These are phyloP conservation scores for Zopfochytrium polystomum DNA, from an alignment of 371 early-diverging fungal species.

Conservation along the genomic window DNA sequence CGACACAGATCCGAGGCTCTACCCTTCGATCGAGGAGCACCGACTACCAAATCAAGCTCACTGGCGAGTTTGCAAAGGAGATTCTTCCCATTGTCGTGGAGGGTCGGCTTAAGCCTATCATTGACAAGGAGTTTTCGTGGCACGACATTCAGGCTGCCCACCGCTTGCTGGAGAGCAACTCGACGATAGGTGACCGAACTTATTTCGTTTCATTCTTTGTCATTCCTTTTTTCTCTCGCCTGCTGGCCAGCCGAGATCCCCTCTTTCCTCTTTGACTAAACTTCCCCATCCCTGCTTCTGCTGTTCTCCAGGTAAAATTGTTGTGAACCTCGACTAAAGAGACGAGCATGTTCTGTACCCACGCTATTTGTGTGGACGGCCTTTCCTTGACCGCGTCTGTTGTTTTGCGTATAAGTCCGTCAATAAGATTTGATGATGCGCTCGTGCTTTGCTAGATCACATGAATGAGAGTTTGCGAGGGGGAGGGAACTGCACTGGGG, in stretches of 20 bases:
- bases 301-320: slow-evolving; percentile 40
- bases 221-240: background rate
- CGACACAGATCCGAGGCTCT: slow-evolving; percentile 62
- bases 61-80: slow-evolving; percentile 48
- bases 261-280: no score
- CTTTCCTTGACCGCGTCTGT: no score
- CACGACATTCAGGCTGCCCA: slow-evolving; percentile 65
- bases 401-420: no score
- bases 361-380: background rate
- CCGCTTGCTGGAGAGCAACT: slow-evolving; percentile 60
- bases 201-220: slow-evolving; percentile 41
- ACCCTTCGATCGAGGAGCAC: slow-evolving; percentile 63
- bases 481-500: no score
- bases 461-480: no score
- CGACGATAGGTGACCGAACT: slow-evolving; percentile 61
- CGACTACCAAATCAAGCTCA: slow-evolving; percentile 59
- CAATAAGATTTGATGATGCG: no score
- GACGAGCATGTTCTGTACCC: background rate
- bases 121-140: slow-evolving; percentile 67
- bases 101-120: slow-evolving; percentile 50
- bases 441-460: no score
- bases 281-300: no score
- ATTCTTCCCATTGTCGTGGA: slow-evolving; percentile 45
- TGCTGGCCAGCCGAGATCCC: background rate
- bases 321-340: slow-evolving; percentile 27